phyloP scores from a whole-genome alignment of 2,329 filamentous ascomycete species.

The Pleurostoma richardsiae region DNA sequence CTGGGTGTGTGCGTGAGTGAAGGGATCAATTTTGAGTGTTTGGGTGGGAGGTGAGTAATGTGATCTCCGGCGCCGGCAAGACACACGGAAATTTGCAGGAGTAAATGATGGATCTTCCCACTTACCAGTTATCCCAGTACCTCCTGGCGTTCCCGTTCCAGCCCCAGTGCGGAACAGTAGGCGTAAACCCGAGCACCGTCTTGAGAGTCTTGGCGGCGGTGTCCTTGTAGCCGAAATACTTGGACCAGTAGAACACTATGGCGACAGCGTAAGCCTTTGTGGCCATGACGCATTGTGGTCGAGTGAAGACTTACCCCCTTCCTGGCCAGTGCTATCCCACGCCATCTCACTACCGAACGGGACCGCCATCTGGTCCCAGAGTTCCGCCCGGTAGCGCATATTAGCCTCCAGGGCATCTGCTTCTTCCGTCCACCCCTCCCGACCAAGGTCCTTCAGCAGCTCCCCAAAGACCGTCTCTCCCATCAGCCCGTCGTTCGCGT shows the following conservation, averaged over 20 bases:
- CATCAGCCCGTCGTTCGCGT: constrained; percentile 48
- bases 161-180: constrained; percentile 55
- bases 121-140: constrained; percentile 56
- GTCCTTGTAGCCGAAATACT: constrained; percentile 43
- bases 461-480: constrained; percentile 54
- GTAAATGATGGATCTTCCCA: too few relatives aligned
- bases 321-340: constrained; percentile 59
- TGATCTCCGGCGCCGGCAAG: background rate
- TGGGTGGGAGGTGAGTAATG: background rate
- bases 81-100: background rate
- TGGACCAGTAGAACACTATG: constrained; percentile 51
- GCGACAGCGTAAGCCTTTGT: too few relatives aligned
- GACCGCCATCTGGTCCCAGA: constrained; percentile 44
- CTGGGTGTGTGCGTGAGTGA: constrained; percentile 12
- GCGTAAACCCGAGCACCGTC: constrained; percentile 51
- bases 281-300: too few relatives aligned
- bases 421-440: constrained; percentile 35
- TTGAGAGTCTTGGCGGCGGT: constrained; percentile 45
- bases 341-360: constrained; percentile 58
- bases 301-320: constrained; percentile 27
- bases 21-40: background rate
- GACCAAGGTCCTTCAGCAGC: constrained; percentile 42
- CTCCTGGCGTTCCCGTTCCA: constrained; percentile 57
- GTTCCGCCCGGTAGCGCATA: constrained; percentile 43
- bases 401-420: constrained; percentile 31